Base-by-base conservation (phyloP, 1,139 yeast genomes). In the Nematodospora anomalae region DNA sequence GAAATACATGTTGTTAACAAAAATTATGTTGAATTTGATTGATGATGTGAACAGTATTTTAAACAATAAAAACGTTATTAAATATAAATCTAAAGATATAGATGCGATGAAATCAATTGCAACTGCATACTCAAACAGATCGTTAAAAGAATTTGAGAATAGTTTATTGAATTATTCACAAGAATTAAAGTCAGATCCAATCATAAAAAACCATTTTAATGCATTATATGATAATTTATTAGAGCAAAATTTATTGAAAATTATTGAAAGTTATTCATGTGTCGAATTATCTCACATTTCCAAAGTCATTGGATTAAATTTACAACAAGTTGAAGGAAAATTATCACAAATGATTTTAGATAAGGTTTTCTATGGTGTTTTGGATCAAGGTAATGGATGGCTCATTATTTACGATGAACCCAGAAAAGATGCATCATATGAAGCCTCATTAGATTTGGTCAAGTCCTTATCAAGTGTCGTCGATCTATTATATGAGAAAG, bases 361-460 rank as follows among this genome's bases (percentile, higher is more conserved):
- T 60, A 85, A 88, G 57, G 87, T 90, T 11, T 88, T 94, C 52
- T 85, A 83, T 55, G 99, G 98, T 32, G 97, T 94, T 31, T 73
- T 92, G 52, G 98, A 92, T 60, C 99, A 92, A 68, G 98, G 98
- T 31, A 90, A 90, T 58, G 98, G 98, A 5, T 92, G 97, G 96
- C 76, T 92, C 50, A 83, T 89, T 50, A 80, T 92, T 41, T 92
- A 87, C 55, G 95, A 88, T 44, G 88, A 90, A 55, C 96, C 96
- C 32, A 80, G 79, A 56, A 79, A 81, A 45, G 97, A 92, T 60
- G 87, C 89, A 28, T 83, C 95, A 31, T 94, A 92, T 56, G 95
- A 85, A 47, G 81, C 92, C 33, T 86, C 95, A 26, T 76, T 92
- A 48, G 95, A 86, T 41, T 79, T 95, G 52, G 80, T 94, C 39